Evolutionary conservation across 129 eudicot genomes (phyloP), one percentile per base, ranked within the genome.

Genomic region (Lonicera japonica): DNA sequence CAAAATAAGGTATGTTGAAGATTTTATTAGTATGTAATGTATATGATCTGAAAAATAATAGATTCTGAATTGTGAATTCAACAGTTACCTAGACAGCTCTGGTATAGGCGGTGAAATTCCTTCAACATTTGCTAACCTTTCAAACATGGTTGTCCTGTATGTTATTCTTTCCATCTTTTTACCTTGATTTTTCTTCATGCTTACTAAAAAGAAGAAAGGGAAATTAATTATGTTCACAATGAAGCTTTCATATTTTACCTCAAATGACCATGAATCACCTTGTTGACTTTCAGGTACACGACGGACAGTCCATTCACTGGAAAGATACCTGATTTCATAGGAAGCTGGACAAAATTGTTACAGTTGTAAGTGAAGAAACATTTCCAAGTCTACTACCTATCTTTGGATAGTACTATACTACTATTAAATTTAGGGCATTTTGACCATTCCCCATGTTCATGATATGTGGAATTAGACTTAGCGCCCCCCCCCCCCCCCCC

Each of bases 101-200:
- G 95, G 88, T 55, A 63, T 63, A 56, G 83, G 91, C 65, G 95
- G 95, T 11, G 73, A 73, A 40, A 76, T 87, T 65, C 91, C 95
- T 47, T 41, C 70, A 17, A 63, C 91, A 59, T 83, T 87, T 73
- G 85, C 87, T 65, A 72, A 69, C 36, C 74, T 87, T 58, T 25
- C 0, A 58, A 70, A 65, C 64, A 9, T 87, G 78, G 24, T 18
- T 51, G 75, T 20, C 56, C 24, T 83, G 95, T 87, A 80, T 70
- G 38, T 40, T n/a, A 25, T 77, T 0, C 50, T 71, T 47, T 50
- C 58, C 65, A 21, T 16, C 38, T 71, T 39, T 56, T 47, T 41
- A 55, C 48, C 22, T 48, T 53, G 2, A 16, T 55, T 10, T 36
- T 24, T 53, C 4, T 8, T 21, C 48, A 48, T n/a, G n/a, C n/a